Evolutionary conservation across 1,284 basidiomycete genomes (phyloP).

Genomic region (Cerrena zonata): DNA sequence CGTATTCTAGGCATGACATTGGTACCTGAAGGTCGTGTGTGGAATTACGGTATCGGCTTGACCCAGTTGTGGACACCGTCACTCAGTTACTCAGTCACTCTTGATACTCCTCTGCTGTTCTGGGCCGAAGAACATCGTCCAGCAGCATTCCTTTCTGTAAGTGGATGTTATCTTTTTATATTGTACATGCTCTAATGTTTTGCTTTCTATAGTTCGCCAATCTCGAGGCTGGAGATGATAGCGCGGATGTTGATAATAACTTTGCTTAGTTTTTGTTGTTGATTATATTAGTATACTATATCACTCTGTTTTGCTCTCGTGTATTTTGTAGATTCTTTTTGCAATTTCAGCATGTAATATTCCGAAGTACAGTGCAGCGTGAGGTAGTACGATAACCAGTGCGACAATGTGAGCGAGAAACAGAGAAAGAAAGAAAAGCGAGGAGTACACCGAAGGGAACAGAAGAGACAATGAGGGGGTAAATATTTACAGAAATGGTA

Average conservation of each 20-base stretch:
- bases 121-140: conserved; percentile 95
- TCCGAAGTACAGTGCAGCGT: conserved; percentile 3
- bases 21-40: conserved; percentile 84
- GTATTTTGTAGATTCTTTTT: conserved; percentile 12
- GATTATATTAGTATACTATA: conserved; percentile 4
- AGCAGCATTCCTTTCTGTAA: conserved; percentile 81
- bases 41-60: conserved; percentile 91
- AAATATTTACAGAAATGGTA: not conserved
- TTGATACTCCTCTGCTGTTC: conserved; percentile 90
- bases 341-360: conserved; percentile 12
- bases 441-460: conserved; percentile 4
- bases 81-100: conserved; percentile 78
- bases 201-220: conserved; percentile 64
- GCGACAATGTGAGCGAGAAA: not conserved
- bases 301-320: conserved; percentile 11
- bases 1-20: conserved; percentile 88
- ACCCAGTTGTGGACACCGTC: conserved; percentile 87
- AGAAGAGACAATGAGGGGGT: not conserved
- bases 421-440: conserved; percentile 10
- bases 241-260: conserved; percentile 86
- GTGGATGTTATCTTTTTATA: conserved; percentile 25
- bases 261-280: conserved; percentile 48
- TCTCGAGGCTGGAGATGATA: conserved; percentile 80
- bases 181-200: not conserved
- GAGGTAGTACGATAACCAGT: conserved; percentile 2